Evolutionary conservation across 768 basidiomycete species (phyloP), one percentile per base, ranked within the genome.

Genomic region (Podaxis sp.): DNA sequence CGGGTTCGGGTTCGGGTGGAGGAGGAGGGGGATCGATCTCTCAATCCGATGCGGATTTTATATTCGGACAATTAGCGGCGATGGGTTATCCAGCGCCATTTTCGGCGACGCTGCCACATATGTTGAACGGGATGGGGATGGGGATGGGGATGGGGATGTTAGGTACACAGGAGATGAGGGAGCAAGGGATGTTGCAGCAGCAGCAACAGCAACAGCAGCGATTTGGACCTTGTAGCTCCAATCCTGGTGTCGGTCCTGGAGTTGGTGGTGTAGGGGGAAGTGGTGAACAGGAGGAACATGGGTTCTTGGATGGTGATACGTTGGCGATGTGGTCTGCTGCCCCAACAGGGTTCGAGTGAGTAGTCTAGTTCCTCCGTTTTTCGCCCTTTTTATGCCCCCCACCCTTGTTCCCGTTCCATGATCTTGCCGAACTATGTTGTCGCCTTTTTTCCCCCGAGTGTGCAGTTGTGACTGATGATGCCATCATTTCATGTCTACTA

Each of bases 281-380:
- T 2, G 25, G 37, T 54, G 47, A 58, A 61, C 59, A 59, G 62
- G 51, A 63, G 57, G 60, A 60, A 52, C 40, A 64, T 52, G 60
- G 59, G 5, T 67, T 68, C 42, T 69, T 80, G 56, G 79, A 86
- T 64, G 73, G 73, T 54, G 82, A 82, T 63, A 79, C 82, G 42
- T 79, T 86, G 51, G 78, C 81, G 27, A 86, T 89, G 85, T 90
- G 88, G 87, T 85, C 84, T 1, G 79, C 74, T 61, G 84, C 86
- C n/a, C 86, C 87, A 1, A 76, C 79, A 10, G 81, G 83, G 16
- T 87, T 87, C 64, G 85, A 86, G 87, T 89, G 68, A 70, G 87
- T 74, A 5, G 55, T 32, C 21, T 7, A 7, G 32, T 44, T 9
- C 42, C 42, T 16, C 14, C 42, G 42, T 44, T 44, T 44, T 44